phyloP scores from a whole-genome alignment of 805 yeast genomes.

The Saturnispora zaruensis region DNA sequence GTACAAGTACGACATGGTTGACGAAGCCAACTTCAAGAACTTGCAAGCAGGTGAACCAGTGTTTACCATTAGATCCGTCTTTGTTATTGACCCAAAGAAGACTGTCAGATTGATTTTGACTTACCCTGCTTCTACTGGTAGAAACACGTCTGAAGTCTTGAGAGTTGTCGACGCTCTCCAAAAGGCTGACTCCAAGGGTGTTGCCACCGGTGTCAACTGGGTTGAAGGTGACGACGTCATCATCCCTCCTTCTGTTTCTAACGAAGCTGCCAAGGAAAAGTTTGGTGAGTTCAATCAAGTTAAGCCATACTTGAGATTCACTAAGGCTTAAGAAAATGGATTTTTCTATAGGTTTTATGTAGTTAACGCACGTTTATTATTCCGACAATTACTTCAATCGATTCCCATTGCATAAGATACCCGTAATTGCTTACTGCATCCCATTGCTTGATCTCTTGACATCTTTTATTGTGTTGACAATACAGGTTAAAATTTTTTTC shows the following conservation, averaged over 20 bases:
- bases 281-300: constrained; percentile 80
- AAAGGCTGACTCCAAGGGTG: constrained; percentile 70
- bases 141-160: constrained; percentile 87
- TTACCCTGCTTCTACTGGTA: constrained; percentile 91
- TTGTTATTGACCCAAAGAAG: constrained; percentile 83
- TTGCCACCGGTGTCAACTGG: constrained; percentile 93
- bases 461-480: too few species aligned
- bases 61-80: constrained; percentile 87
- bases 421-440: too few species aligned
- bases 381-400: too few species aligned
- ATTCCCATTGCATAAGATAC: too few species aligned
- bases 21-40: constrained; percentile 73
- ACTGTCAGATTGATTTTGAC: constrained; percentile 79
- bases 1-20: constrained; percentile 78
- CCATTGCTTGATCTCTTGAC: too few species aligned
- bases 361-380: background rate
- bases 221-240: constrained; percentile 82
- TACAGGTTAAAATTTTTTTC: background rate
- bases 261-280: constrained; percentile 70
- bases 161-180: constrained; percentile 87
- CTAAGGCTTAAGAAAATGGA: constrained; percentile 22
- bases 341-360: background rate
- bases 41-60: constrained; percentile 58
- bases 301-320: constrained; percentile 84
- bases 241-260: constrained; percentile 77